A percentile compares a stretch with the other conserved stretches of the same genome.
Evolutionary conservation across 108 stramenopile genomes (phyloP).

Genomic region (Chaetoceros muelleri): DNA sequence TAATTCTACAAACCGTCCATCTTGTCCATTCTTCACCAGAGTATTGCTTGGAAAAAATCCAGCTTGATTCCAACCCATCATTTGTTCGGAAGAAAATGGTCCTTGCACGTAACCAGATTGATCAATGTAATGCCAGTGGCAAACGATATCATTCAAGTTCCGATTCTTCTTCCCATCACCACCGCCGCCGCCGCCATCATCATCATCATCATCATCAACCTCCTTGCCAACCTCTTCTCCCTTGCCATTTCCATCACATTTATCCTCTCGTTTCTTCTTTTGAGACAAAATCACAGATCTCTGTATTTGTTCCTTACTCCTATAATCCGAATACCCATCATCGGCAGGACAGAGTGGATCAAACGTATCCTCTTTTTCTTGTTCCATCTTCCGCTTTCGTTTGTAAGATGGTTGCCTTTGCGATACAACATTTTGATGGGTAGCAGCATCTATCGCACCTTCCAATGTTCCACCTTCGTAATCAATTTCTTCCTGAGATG

Average conservation of each 20-base stretch:
- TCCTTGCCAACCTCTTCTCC: not conserved
- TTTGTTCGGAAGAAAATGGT: conserved; percentile 45
- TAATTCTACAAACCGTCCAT: conserved; percentile 15
- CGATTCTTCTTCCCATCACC: conserved; percentile 6
- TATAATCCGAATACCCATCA: conserved; percentile 28
- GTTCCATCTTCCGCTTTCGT: conserved; percentile 17
- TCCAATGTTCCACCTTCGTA: conserved; percentile 34
- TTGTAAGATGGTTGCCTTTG: conserved; percentile 41
- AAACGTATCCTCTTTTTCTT: conserved; percentile 9
- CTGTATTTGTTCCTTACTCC: conserved; percentile 29
- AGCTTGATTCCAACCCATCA: conserved; percentile 48
- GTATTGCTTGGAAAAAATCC: conserved; percentile 40
- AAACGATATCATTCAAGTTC: conserved; percentile 18
- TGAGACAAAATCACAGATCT: conserved; percentile 17
- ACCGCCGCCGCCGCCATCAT: conserved; percentile 1
- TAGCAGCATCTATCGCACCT: conserved; percentile 3
- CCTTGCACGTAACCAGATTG: conserved; percentile 54
- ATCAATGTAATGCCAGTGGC: conserved; percentile 64
- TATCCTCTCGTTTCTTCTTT: conserved; percentile 3
- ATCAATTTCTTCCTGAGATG: conserved; percentile 69
- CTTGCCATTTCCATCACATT: conserved; percentile 3
- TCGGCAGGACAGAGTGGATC: conserved; percentile 33
- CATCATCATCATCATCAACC: conserved; percentile 1
- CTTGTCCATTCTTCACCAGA: conserved; percentile 13
- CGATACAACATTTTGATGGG: conserved; percentile 14